These are phyloP conservation scores for Comarum palustre DNA, from an alignment of 306 rosid genomes.

Conservation along the genomic window DNA sequence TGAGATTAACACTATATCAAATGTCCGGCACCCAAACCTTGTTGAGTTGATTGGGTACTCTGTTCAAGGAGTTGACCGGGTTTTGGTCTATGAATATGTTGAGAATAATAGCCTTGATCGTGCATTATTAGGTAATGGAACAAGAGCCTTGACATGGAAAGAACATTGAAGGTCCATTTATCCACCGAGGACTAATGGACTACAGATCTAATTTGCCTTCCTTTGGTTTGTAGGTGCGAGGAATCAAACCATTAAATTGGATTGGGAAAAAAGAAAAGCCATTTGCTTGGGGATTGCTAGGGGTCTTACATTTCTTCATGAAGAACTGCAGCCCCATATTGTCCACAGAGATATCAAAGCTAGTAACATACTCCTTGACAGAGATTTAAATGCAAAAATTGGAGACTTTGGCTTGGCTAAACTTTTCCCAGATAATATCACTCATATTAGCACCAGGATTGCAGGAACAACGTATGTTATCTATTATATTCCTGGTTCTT, in stretches of 20 bases:
- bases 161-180: slow-evolving; percentile 16
- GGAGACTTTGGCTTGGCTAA: slow-evolving; percentile 98
- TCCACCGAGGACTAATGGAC: slow-evolving; percentile 1
- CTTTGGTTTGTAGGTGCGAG: slow-evolving; percentile 45
- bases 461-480: slow-evolving; percentile 93
- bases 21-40: slow-evolving; percentile 79
- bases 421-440: slow-evolving; percentile 85
- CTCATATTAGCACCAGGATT: slow-evolving; percentile 95
- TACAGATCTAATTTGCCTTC: slow-evolving; percentile 12
- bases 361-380: slow-evolving; percentile 81
- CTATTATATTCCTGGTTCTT: slow-evolving; percentile 30
- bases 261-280: slow-evolving; percentile 77
- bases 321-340: slow-evolving; percentile 77
- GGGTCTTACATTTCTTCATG: slow-evolving; percentile 87
- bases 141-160: slow-evolving; percentile 14
- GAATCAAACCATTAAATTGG: slow-evolving; percentile 36
- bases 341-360: slow-evolving; percentile 98
- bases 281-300: slow-evolving; percentile 74
- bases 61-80: slow-evolving; percentile 58
- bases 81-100: slow-evolving; percentile 75
- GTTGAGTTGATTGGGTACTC: slow-evolving; percentile 89
- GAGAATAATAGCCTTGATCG: slow-evolving; percentile 78
- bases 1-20: slow-evolving; percentile 71
- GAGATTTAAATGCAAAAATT: slow-evolving; percentile 68
- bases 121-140: slow-evolving; percentile 62